phyloP scores from a whole-genome alignment of 2,329 filamentous ascomycete species.

The Plenodomus biglobosus region DNA sequence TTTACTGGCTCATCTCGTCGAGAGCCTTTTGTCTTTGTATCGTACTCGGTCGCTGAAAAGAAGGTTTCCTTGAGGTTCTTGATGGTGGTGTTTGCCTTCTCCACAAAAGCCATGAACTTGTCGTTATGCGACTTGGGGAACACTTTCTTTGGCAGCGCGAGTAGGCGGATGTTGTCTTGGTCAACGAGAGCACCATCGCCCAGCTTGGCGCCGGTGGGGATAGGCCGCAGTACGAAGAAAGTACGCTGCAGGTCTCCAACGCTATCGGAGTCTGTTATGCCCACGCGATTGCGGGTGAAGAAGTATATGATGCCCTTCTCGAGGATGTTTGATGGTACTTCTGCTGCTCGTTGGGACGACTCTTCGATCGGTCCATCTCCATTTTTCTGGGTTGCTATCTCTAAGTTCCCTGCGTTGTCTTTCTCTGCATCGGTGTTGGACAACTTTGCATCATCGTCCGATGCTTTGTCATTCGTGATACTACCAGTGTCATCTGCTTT shows the following conservation, averaged over 20 bases:
- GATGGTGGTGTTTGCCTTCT: constrained; percentile 68
- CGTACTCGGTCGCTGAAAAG: constrained; percentile 66
- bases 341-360: constrained; percentile 54
- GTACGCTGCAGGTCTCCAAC: constrained; percentile 74
- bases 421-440: constrained; percentile 3
- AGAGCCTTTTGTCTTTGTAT: constrained; percentile 73
- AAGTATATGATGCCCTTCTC: constrained; percentile 93
- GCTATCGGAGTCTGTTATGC: constrained; percentile 67
- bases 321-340: constrained; percentile 64
- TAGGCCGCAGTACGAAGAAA: constrained; percentile 76
- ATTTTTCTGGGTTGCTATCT: constrained; percentile 18
- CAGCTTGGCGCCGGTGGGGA: constrained; percentile 69
- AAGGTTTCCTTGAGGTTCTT: constrained; percentile 73
- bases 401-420: constrained; percentile 2
- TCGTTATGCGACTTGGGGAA: constrained; percentile 70
- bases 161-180: constrained; percentile 66
- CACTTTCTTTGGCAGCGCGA: constrained; percentile 82
- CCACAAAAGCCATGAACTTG: constrained; percentile 79
- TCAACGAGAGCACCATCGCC: constrained; percentile 60
- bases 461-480: constrained; percentile 17
- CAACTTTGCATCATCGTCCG: constrained; percentile 4
- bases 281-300: constrained; percentile 79
- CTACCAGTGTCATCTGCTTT: constrained; percentile 26
- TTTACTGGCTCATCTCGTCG: constrained; percentile 69
- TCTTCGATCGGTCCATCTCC: constrained; percentile 48